These are phyloP conservation scores for Hemileccinum rubropunctum DNA, from an alignment of 768 basidiomycete genomes.

Conservation along the genomic window DNA sequence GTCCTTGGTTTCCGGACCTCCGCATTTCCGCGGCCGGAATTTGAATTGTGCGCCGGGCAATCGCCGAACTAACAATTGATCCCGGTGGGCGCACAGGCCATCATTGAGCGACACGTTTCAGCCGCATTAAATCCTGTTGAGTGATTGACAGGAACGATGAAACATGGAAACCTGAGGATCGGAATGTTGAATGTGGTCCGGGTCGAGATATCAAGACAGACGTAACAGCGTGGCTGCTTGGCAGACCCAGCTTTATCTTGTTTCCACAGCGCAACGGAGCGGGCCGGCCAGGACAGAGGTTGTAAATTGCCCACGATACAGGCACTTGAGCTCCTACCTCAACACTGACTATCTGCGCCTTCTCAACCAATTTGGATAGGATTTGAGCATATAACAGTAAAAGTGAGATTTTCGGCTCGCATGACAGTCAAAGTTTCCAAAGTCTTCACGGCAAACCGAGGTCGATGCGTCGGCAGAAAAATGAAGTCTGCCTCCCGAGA, in stretches of 20 bases:
- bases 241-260: slow-evolving; percentile 1
- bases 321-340: slow-evolving; percentile 23
- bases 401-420: too few species aligned
- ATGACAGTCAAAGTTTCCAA: not conserved
- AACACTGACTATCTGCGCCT: slow-evolving; percentile 1
- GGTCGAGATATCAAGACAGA: not conserved
- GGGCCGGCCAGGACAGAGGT: not conserved
- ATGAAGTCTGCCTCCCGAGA: slow-evolving; percentile 18
- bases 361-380: not conserved
- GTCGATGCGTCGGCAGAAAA: slow-evolving; percentile 25
- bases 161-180: slow-evolving; percentile 19
- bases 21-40: slow-evolving; percentile 17
- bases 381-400: not conserved
- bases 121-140: slow-evolving; percentile 22
- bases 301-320: not conserved
- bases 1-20: not conserved
- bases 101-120: slow-evolving; percentile 22
- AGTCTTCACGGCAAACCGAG: slow-evolving; percentile 1
- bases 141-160: slow-evolving; percentile 17
- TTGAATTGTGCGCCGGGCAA: slow-evolving; percentile 4
- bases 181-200: too few species aligned
- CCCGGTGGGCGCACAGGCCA: slow-evolving; percentile 9
- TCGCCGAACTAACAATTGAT: slow-evolving; percentile 9
- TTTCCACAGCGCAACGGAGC: not conserved
- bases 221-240: slow-evolving; percentile 1